Evolutionary conservation across 345 rosid species (phyloP), one percentile per base, ranked within the genome.

Genomic region (Cardamine resedifolia): DNA sequence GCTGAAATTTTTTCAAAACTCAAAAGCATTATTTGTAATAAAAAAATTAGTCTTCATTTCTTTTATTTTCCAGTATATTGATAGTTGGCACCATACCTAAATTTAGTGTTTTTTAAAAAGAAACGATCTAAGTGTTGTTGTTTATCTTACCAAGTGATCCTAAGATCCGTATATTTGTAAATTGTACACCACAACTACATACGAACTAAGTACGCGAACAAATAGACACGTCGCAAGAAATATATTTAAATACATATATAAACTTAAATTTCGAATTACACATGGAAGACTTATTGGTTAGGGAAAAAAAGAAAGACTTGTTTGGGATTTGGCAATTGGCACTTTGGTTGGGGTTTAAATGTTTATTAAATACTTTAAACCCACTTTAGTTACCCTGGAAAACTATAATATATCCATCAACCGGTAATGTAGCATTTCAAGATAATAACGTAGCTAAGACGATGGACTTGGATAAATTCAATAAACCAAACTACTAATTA

Each of bases 211-310:
- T 43, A 68, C 6, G 64, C 7, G 16, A 30, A 71, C 62, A 62
- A 51, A 52, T 51, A 52, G 26, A 28, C 70, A 72, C 76, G 49
- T 33, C 69, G 31, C 10, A 30, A 48, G 19, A 28, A 62, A 62
- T 3, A 45, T 28, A 27, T 30, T 33, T 5, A 36, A 15, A 36
- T 5, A n/a, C n/a, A n/a, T n/a, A n/a, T n/a, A n/a, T 36, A 34
- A 34, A 34, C 12, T 34, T 0, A 8, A 34, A 34, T 34, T 34
- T 10, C n/a, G 43, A 38, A 2, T 34, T 34, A 34, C 39, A 34
- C 39, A 34, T 3, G 12, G 23, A 43, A 41, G 9, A 28, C 31
- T 41, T 56, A 61, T 67, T 51, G 39, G 36, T 36, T 36, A 0
- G 41, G 4, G 19, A 10, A 2, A 16, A 45, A 18, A 16, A 16